Conservation (phyloP, 2,329 filamentous ascomycete genomes). For the Colletotrichum magnum region DNA sequence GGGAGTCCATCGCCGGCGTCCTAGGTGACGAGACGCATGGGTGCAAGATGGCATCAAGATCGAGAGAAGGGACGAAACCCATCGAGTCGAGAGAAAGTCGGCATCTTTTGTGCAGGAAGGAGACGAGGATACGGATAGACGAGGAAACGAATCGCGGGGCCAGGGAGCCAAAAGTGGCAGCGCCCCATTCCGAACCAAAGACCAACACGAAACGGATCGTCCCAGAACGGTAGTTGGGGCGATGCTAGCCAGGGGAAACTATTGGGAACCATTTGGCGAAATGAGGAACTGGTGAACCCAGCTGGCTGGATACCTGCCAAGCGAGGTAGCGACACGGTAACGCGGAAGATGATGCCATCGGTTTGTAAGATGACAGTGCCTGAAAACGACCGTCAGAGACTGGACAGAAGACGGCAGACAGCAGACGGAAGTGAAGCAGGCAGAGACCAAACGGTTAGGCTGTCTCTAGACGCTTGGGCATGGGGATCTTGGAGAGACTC, state of each 20-base stretch:
- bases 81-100: slow-evolving; percentile 14
- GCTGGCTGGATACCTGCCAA: slow-evolving; percentile 21
- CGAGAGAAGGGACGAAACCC: not conserved
- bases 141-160: slow-evolving; percentile 29
- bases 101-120: slow-evolving; percentile 25
- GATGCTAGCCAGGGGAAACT: slow-evolving; percentile 35
- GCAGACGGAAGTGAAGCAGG: not conserved
- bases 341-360: slow-evolving; percentile 2
- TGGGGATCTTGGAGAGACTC: slow-evolving; percentile 5
- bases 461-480: not conserved
- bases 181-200: slow-evolving; percentile 16
- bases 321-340: slow-evolving; percentile 7
- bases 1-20: slow-evolving; percentile 38
- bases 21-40: slow-evolving; percentile 31
- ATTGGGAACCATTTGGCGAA: slow-evolving; percentile 38
- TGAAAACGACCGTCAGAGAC: not conserved
- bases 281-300: slow-evolving; percentile 33
- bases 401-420: not conserved
- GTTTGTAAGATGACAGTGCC: not conserved
- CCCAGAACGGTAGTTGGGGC: slow-evolving; percentile 30
- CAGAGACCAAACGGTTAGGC: not conserved
- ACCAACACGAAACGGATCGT: slow-evolving; percentile 12
- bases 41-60: slow-evolving; percentile 16
- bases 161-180: slow-evolving; percentile 28
- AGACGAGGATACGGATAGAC: slow-evolving; percentile 1